Evolutionary conservation across 2,329 filamentous ascomycete genomes (phyloP), one percentile per base, ranked within the genome.

Genomic region (Aspergillus costaricaensis): DNA sequence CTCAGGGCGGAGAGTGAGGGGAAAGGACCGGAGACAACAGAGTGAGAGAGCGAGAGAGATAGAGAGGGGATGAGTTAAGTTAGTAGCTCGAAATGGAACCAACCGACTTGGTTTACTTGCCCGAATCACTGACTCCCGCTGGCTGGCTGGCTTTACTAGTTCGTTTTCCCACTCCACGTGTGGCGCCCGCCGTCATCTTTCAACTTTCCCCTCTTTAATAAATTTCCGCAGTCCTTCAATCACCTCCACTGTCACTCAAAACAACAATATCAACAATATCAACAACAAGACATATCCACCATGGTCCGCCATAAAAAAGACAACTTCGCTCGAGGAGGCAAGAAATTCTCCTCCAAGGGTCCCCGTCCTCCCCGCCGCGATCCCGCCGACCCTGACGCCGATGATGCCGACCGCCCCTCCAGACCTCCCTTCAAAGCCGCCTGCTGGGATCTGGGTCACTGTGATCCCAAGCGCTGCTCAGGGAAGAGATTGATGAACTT

Each of bases 271-370:
- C 23, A 15, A 19, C 23, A 15, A 19, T 27, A 12, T 44, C 23
- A 15, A 19, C 23, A 15, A 19, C n/a, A 41, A n/a, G 17, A 30
- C 8, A 41, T n/a, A n/a, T 5, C 6, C 36, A 60, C 9, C 49
- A 97, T 96, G 93, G 92, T 97, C 57, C 91, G 94, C 62, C 94
- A 97, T 79, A 98, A 97, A 80, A 98, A 98, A 79, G 93, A 97
- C 78, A 85, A 85, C 68, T 86, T 88, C 73, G 82, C 85, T 57
- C 83, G 84, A 68, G 86, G 90, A 74, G 89, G 91, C 72, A 92
- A 91, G 75, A 91, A 90, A 77, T 85, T 84, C 68, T 83, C 82
- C 66, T 82, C 86, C 23, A 64, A 61, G 62, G 83, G 87, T 62
- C 83, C 86, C 65, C 80, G 83, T 64, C 81, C 82, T 57, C 67